phyloP scores from a whole-genome alignment of 2,329 filamentous ascomycete species.

The Aspergillus niger region DNA sequence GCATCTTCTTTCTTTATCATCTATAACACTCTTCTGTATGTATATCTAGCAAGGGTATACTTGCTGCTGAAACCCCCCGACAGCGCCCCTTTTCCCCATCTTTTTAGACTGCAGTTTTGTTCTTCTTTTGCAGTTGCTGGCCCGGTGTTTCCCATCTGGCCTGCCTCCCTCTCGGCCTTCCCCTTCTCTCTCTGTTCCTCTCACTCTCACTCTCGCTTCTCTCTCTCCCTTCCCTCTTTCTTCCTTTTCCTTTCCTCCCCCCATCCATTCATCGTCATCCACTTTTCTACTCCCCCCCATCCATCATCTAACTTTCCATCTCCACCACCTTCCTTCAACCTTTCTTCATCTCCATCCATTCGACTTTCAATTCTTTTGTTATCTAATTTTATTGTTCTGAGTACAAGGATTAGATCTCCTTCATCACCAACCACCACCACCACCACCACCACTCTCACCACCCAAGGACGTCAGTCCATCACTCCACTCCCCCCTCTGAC shows the following conservation, averaged over 20 bases:
- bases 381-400: background rate
- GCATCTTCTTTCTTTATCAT: background rate
- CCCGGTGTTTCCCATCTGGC: slow-evolving; percentile 24
- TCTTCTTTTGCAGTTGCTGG: slow-evolving; percentile 11
- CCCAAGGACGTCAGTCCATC: background rate
- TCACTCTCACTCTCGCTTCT: slow-evolving; percentile 6
- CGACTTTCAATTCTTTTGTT: slow-evolving; percentile 1
- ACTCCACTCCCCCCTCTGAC: background rate
- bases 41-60: too few species aligned
- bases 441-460: slow-evolving; percentile 6
- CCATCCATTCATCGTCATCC: slow-evolving; percentile 12
- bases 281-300: slow-evolving; percentile 14
- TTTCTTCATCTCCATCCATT: slow-evolving; percentile 10
- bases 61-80: background rate
- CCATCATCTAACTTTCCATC: slow-evolving; percentile 14
- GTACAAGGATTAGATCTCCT: slow-evolving; percentile 13
- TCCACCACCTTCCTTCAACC: slow-evolving; percentile 13
- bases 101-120: background rate
- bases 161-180: slow-evolving; percentile 19
- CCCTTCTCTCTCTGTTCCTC: slow-evolving; percentile 20
- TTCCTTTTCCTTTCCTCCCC: slow-evolving; percentile 14
- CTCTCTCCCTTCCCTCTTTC: slow-evolving; percentile 12
- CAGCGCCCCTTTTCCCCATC: background rate
- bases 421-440: slow-evolving; percentile 15
- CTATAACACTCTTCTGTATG: too few species aligned